Conservation (phyloP, 441 rosid species). For the Erodium texanum region DNA sequence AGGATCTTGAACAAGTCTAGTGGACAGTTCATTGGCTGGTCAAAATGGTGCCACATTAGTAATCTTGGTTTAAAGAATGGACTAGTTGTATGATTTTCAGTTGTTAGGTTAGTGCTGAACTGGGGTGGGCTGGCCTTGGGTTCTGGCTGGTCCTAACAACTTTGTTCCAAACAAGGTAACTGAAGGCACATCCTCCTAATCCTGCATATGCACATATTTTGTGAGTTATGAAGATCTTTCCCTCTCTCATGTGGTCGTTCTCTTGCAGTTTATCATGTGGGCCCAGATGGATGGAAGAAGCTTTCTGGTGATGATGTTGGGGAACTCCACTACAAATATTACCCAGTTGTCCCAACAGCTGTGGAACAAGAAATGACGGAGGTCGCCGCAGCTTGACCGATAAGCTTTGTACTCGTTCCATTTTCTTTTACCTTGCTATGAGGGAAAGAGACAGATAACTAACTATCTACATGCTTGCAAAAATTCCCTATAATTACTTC, state of each 20-base stretch:
- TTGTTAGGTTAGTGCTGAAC: background rate
- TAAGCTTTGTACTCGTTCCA: background rate
- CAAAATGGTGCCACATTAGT: background rate
- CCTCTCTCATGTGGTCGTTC: background rate
- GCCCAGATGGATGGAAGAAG: slow-evolving; percentile 90
- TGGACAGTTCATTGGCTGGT: background rate
- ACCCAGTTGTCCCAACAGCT: slow-evolving; percentile 47
- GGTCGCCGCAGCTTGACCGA: slow-evolving; percentile 30
- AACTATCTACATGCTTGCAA: too few relatives aligned
- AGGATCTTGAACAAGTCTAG: background rate
- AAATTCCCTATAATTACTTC: background rate
- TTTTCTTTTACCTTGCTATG: background rate
- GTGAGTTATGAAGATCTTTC: background rate
- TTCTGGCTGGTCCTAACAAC: background rate
- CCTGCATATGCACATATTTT: background rate
- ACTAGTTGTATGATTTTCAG: background rate
- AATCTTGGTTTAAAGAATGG: background rate
- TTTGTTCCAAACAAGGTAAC: background rate
- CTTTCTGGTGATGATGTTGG: slow-evolving; percentile 97
- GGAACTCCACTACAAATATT: slow-evolving; percentile 75
- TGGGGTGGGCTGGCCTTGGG: background rate
- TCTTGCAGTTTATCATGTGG: slow-evolving; percentile 75
- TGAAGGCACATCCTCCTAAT: too few relatives aligned
- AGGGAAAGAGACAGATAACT: background rate
- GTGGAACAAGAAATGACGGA: slow-evolving; percentile 94